Percentiles rank a stretch among this genome's conserved stretches.
These are phyloP conservation scores for Trichocladium antarcticum DNA, from an alignment of 495 filamentous ascomycete species.

Conservation along the genomic window DNA sequence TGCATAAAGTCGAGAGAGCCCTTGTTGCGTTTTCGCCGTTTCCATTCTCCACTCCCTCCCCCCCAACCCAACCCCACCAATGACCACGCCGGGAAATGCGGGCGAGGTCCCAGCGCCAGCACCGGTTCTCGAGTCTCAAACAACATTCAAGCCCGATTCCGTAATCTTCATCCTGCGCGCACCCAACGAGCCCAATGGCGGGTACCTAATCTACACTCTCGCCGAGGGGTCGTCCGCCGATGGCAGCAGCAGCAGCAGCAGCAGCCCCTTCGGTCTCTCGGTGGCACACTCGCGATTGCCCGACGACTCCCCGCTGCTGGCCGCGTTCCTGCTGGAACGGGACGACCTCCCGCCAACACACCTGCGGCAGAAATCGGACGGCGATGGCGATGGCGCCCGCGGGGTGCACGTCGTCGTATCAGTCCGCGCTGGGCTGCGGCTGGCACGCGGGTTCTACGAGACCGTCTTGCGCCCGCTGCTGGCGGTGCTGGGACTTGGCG, in stretches of 20 bases:
- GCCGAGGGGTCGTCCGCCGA: conserved; percentile 13
- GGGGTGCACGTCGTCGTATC: conserved; percentile 61
- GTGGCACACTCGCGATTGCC: conserved; percentile 21
- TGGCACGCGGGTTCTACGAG: conserved; percentile 46
- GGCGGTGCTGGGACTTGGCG: conserved; percentile 7
- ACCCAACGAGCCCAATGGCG: not conserved
- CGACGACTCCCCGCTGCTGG: conserved; percentile 13
- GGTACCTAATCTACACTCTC: conserved; percentile 30
- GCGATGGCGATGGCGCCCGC: conserved; percentile 7
- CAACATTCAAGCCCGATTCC: conserved; percentile 28
- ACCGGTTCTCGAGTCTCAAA: not conserved
- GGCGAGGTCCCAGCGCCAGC: not conserved
- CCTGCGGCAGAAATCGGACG: conserved; percentile 9
- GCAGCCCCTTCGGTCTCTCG: conserved; percentile 23
- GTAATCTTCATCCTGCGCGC: conserved; percentile 25
- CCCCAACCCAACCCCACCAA: too few relatives aligned
- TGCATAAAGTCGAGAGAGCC: too few relatives aligned
- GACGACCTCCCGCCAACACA: conserved; percentile 23
- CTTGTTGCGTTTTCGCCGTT: too few relatives aligned
- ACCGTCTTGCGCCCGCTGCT: conserved; percentile 50
- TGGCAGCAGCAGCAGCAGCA: not conserved
- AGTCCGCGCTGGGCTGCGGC: conserved; percentile 56
- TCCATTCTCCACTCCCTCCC: too few relatives aligned
- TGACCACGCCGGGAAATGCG: too few relatives aligned
- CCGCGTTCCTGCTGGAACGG: conserved; percentile 18